phyloP scores from a whole-genome alignment of 163 green algal species.

The Trebouxia gelatinosa region DNA sequence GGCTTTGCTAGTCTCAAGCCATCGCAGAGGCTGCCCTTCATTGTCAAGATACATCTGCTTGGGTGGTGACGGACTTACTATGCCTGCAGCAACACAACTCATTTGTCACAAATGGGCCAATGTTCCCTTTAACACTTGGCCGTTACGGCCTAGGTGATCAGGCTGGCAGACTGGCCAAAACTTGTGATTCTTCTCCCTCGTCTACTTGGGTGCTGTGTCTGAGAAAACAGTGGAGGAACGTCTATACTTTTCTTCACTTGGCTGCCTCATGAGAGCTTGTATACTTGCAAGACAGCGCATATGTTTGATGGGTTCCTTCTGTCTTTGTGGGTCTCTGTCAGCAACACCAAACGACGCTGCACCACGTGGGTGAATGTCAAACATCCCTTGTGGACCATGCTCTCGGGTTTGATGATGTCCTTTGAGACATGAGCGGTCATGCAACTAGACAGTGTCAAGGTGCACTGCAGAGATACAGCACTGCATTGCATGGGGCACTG shows the following conservation, averaged over 20 bases:
- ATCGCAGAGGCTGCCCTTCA: slow-evolving; percentile 14
- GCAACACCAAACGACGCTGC: background rate
- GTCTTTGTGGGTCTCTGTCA: background rate
- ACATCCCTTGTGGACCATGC: background rate
- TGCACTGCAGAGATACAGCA: no score
- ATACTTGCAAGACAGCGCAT: no score
- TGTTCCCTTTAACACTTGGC: background rate
- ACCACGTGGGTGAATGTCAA: background rate
- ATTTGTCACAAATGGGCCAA: background rate
- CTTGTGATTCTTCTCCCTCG: no score
- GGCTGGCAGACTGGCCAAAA: background rate
- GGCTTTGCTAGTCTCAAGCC: slow-evolving; percentile 8
- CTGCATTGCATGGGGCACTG: no score
- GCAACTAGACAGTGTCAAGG: background rate
- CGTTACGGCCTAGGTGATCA: background rate
- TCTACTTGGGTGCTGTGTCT: no score
- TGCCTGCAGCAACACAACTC: background rate
- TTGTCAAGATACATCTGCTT: slow-evolving; percentile 13
- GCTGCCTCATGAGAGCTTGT: no score
- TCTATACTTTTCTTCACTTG: background rate
- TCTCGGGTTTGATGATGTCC: background rate
- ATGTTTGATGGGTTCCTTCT: background rate
- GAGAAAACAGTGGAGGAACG: background rate
- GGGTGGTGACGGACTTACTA: slow-evolving; percentile 9
- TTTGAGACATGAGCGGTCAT: background rate